Conservation (phyloP, 129 eudicot genomes). For the Flaveria trinervia region DNA sequence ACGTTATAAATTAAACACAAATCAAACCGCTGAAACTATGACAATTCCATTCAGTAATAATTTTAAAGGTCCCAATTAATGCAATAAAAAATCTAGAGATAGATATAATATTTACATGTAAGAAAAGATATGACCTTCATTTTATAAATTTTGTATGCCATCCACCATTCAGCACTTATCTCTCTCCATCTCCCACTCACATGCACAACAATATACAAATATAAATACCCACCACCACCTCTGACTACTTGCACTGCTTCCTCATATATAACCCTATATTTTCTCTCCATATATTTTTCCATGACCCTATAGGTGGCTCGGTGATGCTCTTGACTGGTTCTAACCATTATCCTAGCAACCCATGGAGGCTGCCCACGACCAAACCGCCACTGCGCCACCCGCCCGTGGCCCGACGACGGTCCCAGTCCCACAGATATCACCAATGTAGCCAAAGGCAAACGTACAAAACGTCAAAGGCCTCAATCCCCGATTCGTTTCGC, state of each 20-base stretch:
- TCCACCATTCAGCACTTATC: constrained; percentile 35
- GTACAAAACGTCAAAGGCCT: constrained; percentile 79
- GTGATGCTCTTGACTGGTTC: constrained; percentile 30
- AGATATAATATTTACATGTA: not conserved
- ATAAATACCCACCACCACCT: constrained; percentile 31
- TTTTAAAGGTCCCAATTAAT: not conserved
- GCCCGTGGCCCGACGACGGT: constrained; percentile 13
- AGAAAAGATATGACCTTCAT: constrained; percentile 17
- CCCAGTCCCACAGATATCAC: constrained; percentile 19
- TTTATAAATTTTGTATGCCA: constrained; percentile 39
- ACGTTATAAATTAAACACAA: no score
- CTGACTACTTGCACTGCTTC: constrained; percentile 35
- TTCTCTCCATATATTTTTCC: constrained; percentile 34
- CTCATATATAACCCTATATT: constrained; percentile 32
- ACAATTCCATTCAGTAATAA: no score
- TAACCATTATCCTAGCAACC: constrained; percentile 28
- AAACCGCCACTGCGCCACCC: constrained; percentile 15
- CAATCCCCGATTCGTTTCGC: constrained; percentile 69
- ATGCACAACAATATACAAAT: constrained; percentile 25
- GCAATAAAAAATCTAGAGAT: not conserved
- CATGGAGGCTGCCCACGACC: constrained; percentile 37
- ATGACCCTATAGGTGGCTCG: constrained; percentile 19
- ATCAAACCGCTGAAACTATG: no score
- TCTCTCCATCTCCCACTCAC: constrained; percentile 36
- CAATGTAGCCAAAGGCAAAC: constrained; percentile 61